phyloP scores from a whole-genome alignment of 1,284 basidiomycete species.

The Phylloporus sp. region DNA sequence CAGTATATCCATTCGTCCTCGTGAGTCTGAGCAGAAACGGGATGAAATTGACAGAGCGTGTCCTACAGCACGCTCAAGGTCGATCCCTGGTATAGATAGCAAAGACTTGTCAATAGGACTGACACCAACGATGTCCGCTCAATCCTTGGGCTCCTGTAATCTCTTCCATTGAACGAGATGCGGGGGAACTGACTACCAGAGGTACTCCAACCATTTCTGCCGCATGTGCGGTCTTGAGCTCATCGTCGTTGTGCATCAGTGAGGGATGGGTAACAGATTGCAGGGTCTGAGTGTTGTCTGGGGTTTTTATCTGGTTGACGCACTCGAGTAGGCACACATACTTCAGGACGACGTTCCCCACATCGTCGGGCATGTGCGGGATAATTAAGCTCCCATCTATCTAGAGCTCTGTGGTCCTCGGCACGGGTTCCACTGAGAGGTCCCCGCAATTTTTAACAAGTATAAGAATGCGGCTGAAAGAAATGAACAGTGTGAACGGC shows the following conservation, averaged over 20 bases:
- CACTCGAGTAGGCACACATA: constrained; percentile 26
- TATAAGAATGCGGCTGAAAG: constrained; percentile 64
- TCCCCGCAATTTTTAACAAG: constrained; percentile 65
- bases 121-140: constrained; percentile 71
- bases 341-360: constrained; percentile 66
- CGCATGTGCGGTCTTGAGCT: constrained; percentile 70
- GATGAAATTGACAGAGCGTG: constrained; percentile 62
- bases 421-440: constrained; percentile 56
- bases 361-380: constrained; percentile 80
- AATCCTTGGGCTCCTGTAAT: constrained; percentile 67
- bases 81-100: background rate
- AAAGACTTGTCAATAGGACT: constrained; percentile 69
- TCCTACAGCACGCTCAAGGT: constrained; percentile 44
- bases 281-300: constrained; percentile 48
- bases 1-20: constrained; percentile 65
- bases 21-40: constrained; percentile 66
- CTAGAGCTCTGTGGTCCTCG: constrained; percentile 59
- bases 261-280: constrained; percentile 63
- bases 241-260: constrained; percentile 70
- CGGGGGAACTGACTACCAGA: constrained; percentile 74
- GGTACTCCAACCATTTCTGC: constrained; percentile 67
- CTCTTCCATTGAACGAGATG: constrained; percentile 72
- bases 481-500: background rate
- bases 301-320: too few species aligned
- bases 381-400: constrained; percentile 67